Percentiles rank a stretch among this genome's conserved stretches.
Evolutionary conservation across 169 alveolate species (phyloP).

Genomic region (Plasmodium blacklocki): DNA sequence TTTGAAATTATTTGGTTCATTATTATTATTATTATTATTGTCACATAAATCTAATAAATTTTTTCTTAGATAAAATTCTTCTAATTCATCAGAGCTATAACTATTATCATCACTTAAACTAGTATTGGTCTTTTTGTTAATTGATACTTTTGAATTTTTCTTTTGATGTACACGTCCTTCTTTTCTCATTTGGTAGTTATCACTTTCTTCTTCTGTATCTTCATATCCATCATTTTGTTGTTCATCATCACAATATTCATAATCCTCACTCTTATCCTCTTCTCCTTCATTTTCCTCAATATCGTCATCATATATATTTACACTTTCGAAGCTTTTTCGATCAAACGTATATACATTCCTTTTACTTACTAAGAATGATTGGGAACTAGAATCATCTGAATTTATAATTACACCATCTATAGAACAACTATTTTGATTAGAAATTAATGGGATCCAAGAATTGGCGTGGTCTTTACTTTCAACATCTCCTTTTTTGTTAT

Average conservation of each 20-base stretch:
- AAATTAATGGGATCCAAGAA: slow-evolving; percentile 49
- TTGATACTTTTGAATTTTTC: neutral
- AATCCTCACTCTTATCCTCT: too few relatives aligned
- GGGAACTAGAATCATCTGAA: slow-evolving; percentile 59
- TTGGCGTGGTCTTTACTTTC: neutral
- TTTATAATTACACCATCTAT: slow-evolving; percentile 34
- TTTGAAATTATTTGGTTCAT: slow-evolving; percentile 28
- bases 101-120: slow-evolving; percentile 9
- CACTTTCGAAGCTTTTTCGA: slow-evolving; percentile 49
- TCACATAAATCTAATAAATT: slow-evolving; percentile 44
- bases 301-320: slow-evolving; percentile 7
- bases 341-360: slow-evolving; percentile 10
- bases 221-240: too few relatives aligned
- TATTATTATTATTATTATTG: neutral
- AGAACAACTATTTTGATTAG: slow-evolving; percentile 18
- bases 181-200: too few relatives aligned
- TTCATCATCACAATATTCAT: too few relatives aligned
- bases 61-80: slow-evolving; percentile 68
- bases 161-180: neutral
- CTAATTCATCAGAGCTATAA: slow-evolving; percentile 69
- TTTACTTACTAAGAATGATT: slow-evolving; percentile 13
- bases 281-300: neutral
- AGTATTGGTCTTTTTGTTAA: slow-evolving; percentile 15
- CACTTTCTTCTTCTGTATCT: too few relatives aligned
- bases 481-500: neutral